phyloP scores from a whole-genome alignment of 106 monocot genomes.

The Apostasia shenzhenica region DNA sequence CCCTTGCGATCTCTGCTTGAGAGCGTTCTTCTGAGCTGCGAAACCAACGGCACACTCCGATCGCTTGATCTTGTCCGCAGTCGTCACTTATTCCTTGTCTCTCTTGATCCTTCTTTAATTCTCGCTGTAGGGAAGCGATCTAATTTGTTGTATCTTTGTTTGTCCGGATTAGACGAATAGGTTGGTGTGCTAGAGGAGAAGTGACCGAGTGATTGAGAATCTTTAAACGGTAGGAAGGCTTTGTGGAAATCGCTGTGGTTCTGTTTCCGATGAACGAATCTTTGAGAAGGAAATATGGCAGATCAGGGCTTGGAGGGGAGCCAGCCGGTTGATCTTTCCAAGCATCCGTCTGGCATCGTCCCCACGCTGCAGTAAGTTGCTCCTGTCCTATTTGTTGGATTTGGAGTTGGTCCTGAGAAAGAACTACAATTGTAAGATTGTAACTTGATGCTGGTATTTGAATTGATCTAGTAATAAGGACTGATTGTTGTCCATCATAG shows the following conservation, averaged over 20 bases:
- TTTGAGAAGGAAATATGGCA: constrained; percentile 5
- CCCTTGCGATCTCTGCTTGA: neutral
- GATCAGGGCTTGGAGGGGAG: constrained; percentile 22
- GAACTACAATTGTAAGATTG: neutral
- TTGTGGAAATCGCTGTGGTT: neutral
- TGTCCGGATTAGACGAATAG: too few species aligned
- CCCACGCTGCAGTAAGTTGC: constrained; percentile 24
- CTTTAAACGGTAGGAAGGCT: neutral
- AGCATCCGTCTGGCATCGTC: constrained; percentile 27
- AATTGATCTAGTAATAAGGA: too few species aligned
- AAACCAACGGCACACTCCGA: too few species aligned
- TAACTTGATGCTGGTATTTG: neutral
- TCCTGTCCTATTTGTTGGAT: neutral
- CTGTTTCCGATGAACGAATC: neutral
- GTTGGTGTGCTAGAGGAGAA: too few species aligned
- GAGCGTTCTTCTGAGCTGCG: neutral
- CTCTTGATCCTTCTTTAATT: too few species aligned
- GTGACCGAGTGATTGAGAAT: neutral
- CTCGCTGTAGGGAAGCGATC: too few species aligned
- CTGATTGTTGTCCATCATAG: too few species aligned
- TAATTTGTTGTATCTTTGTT: too few species aligned
- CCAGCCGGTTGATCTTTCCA: constrained; percentile 25
- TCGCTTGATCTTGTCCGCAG: too few species aligned
- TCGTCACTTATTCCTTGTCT: too few species aligned
- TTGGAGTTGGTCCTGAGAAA: constrained; percentile 5